Conservation (phyloP, 1,284 basidiomycete genomes). For the Sporisorium exsertum region DNA sequence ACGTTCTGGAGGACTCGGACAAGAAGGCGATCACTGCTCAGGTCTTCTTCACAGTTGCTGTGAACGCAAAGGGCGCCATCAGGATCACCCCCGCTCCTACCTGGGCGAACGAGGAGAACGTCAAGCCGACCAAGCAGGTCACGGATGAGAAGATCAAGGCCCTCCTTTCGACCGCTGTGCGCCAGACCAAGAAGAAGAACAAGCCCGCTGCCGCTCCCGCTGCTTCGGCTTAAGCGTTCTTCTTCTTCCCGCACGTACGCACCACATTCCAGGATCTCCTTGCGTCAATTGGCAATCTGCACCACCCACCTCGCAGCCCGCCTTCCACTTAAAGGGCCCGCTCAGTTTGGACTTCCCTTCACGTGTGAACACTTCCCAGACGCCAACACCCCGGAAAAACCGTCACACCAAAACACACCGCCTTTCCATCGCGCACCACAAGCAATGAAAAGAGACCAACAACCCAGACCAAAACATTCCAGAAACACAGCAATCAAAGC, state of each 20-base stretch:
- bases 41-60: conserved; percentile 94
- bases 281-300: not conserved
- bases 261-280: not conserved
- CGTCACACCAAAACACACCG: not conserved
- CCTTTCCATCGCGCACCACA: not conserved
- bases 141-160: conserved; percentile 73
- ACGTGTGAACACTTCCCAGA: no score
- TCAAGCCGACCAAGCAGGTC: conserved; percentile 78
- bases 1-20: conserved; percentile 73
- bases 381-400: no score
- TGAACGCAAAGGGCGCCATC: conserved; percentile 79
- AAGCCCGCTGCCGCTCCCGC: conserved; percentile 33
- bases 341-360: no score
- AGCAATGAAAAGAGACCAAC: conserved; percentile 11
- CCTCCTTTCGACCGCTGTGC: conserved; percentile 80
- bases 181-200: conserved; percentile 92
- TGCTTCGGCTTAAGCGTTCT: conserved; percentile 21
- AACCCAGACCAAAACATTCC: not conserved
- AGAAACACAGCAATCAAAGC: not conserved
- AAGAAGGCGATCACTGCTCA: conserved; percentile 74
- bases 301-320: not conserved
- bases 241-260: not conserved
- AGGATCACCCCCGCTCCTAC: conserved; percentile 85
- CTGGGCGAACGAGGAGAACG: conserved; percentile 92
- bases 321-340: no score